Evolutionary conservation across 2,329 filamentous ascomycete genomes (phyloP).

Genomic region (Aspergillus caelatus): DNA sequence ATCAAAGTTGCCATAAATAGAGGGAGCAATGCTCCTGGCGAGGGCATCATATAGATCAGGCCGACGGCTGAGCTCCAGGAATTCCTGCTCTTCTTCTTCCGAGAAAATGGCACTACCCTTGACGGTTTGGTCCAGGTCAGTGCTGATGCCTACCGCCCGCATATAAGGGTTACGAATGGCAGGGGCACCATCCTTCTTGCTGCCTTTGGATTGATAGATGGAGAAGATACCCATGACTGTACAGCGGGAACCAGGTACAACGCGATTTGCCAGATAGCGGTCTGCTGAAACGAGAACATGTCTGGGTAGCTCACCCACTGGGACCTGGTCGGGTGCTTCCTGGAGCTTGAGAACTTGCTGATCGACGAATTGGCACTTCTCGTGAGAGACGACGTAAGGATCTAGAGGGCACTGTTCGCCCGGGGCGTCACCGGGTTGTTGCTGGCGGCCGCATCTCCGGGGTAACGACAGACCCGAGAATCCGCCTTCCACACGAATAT

Average conservation of each 20-base stretch:
- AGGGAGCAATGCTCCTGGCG: constrained; percentile 90
- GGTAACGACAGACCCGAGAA: constrained; percentile 88
- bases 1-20: constrained; percentile 92
- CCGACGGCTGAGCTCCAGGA: constrained; percentile 83
- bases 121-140: constrained; percentile 83
- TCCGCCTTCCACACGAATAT: constrained; percentile 75
- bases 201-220: constrained; percentile 91
- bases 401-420: constrained; percentile 83
- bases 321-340: constrained; percentile 95
- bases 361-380: constrained; percentile 92
- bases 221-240: constrained; percentile 97
- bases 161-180: constrained; percentile 96
- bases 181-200: constrained; percentile 81
- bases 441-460: constrained; percentile 70
- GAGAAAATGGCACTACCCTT: constrained; percentile 84
- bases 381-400: constrained; percentile 93
- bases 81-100: constrained; percentile 97
- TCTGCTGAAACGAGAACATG: constrained; percentile 98
- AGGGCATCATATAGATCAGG: constrained; percentile 92
- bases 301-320: constrained; percentile 90
- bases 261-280: constrained; percentile 89
- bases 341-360: constrained; percentile 98
- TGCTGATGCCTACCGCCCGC: constrained; percentile 87
- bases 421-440: constrained; percentile 64
- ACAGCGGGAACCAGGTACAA: constrained; percentile 92